Conservation (phyloP, 2,329 filamentous ascomycete species). For the Phialophora verrucosa region DNA sequence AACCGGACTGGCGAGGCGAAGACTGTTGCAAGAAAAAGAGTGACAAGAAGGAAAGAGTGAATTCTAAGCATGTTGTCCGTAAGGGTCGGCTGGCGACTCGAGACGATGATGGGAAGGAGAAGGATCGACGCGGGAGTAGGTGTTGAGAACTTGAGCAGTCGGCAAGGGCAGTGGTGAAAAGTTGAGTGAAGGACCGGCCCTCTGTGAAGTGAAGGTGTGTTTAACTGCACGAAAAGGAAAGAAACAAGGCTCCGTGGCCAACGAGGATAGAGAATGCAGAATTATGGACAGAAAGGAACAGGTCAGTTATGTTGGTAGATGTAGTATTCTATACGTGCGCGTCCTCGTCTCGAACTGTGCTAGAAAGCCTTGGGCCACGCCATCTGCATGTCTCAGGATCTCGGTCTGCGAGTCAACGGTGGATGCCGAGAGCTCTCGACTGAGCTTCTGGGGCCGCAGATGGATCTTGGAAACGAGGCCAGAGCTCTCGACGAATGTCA, state of each 20-base stretch:
- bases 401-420: conserved; percentile 24
- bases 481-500: conserved; percentile 27
- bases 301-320: conserved; percentile 2
- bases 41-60: conserved; percentile 37
- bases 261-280: conserved; percentile 30
- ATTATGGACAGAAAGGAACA: conserved; percentile 28
- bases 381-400: conserved; percentile 37
- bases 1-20: conserved; percentile 45
- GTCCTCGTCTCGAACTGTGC: conserved; percentile 29
- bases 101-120: conserved; percentile 19
- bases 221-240: conserved; percentile 22
- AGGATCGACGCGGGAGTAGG: conserved; percentile 6
- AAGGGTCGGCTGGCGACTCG: conserved; percentile 29
- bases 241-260: conserved; percentile 29
- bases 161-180: conserved; percentile 32
- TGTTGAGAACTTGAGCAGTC: conserved; percentile 18
- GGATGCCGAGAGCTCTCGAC: conserved; percentile 21
- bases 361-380: conserved; percentile 28
- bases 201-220: conserved; percentile 25
- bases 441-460: conserved; percentile 22
- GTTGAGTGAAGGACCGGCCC: conserved; percentile 32
- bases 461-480: conserved; percentile 25
- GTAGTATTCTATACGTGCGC: conserved; percentile 17
- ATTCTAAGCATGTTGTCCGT: conserved; percentile 34
- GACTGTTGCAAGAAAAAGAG: conserved; percentile 44